Percentiles rank a stretch among this genome's conserved stretches.
These are phyloP conservation scores for Geotrichum cucujoidarum DNA, from an alignment of 1,139 yeast genomes.

Conservation along the genomic window DNA sequence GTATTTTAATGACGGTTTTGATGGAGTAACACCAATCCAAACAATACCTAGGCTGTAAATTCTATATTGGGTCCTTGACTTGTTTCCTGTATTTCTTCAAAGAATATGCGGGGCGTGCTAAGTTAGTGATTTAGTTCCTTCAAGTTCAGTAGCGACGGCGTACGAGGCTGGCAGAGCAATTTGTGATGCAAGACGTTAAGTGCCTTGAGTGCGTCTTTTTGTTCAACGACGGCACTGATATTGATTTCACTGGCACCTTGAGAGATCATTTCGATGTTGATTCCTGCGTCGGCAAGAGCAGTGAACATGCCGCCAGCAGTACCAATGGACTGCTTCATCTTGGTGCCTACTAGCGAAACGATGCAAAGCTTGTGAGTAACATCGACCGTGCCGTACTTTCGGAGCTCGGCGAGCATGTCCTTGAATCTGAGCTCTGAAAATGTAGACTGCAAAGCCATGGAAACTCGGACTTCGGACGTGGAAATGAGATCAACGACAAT, in stretches of 20 bases:
- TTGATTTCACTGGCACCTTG: conserved; percentile 98
- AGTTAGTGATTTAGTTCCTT: conserved; percentile 3
- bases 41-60: too few species aligned
- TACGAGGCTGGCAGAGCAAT: conserved; percentile 40
- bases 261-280: conserved; percentile 94
- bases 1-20: too few species aligned
- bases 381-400: conserved; percentile 81
- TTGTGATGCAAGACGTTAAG: conserved; percentile 78
- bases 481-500: conserved; percentile 93
- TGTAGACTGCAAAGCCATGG: conserved; percentile 81
- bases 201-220: conserved; percentile 77
- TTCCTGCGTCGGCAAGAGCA: conserved; percentile 83
- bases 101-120: too few species aligned
- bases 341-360: conserved; percentile 89
- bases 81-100: not conserved
- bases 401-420: conserved; percentile 70
- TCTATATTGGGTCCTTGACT: too few species aligned
- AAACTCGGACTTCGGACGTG: conserved; percentile 95
- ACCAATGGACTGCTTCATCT: conserved; percentile 94
- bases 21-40: too few species aligned
- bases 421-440: conserved; percentile 52
- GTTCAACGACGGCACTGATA: conserved; percentile 89
- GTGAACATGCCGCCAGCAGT: conserved; percentile 97
- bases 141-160: conserved; percentile 13
- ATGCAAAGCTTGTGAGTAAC: conserved; percentile 84